Conservation (phyloP, 108 stramenopile species). For the Nannochloropsis gaditana region DNA sequence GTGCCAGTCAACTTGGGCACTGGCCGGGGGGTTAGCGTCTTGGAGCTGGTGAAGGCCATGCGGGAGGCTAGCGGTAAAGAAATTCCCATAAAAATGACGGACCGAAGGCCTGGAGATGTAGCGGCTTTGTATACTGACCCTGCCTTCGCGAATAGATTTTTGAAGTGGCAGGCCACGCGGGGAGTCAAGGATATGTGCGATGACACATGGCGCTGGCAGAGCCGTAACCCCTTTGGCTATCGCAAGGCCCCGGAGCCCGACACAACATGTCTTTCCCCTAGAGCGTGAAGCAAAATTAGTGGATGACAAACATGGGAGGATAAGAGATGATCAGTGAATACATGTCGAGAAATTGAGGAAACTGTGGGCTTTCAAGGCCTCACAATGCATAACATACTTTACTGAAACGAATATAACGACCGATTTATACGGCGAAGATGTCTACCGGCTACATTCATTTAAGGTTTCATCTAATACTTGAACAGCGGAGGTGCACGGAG, state of each 20-base stretch:
- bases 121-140: slow-evolving; percentile 88
- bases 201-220: slow-evolving; percentile 95
- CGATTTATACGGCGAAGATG: too few relatives aligned
- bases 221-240: slow-evolving; percentile 87
- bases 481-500: too few relatives aligned
- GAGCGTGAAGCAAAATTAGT: too few relatives aligned
- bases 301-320: too few relatives aligned
- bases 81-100: slow-evolving; percentile 64
- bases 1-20: slow-evolving; percentile 89
- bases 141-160: slow-evolving; percentile 66
- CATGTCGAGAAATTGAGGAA: too few relatives aligned
- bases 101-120: slow-evolving; percentile 88
- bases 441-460: too few relatives aligned
- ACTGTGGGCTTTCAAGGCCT: too few relatives aligned
- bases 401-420: too few relatives aligned
- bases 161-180: slow-evolving; percentile 82
- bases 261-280: too few relatives aligned
- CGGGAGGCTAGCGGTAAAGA: slow-evolving; percentile 76
- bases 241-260: not conserved
- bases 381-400: too few relatives aligned
- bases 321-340: too few relatives aligned
- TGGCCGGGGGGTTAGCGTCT: slow-evolving; percentile 80
- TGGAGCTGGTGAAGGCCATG: slow-evolving; percentile 93
- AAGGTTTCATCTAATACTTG: too few relatives aligned
- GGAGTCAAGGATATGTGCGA: slow-evolving; percentile 85